Evolutionary conservation across 2,329 filamentous ascomycete species (phyloP).

Genomic region (Penicillium sp.): DNA sequence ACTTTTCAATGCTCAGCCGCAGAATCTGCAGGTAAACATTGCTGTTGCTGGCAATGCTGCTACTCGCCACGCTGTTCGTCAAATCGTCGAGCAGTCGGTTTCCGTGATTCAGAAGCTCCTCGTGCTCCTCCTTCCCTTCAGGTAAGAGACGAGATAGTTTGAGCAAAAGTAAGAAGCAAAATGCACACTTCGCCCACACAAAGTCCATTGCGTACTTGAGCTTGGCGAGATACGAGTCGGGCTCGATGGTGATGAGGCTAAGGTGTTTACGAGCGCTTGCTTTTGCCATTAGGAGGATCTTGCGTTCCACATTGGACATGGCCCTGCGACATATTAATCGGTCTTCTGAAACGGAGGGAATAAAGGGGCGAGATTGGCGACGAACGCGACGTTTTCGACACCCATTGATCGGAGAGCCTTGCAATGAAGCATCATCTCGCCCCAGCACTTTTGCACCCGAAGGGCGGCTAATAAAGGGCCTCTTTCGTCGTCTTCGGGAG

Average conservation of each 20-base stretch:
- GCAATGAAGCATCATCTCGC: slow-evolving; percentile 57
- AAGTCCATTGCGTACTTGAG: slow-evolving; percentile 62
- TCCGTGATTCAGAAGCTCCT: slow-evolving; percentile 50
- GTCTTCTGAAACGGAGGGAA: too few species aligned
- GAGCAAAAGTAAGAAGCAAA: slow-evolving; percentile 61
- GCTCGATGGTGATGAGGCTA: slow-evolving; percentile 52
- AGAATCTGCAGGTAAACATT: slow-evolving; percentile 58
- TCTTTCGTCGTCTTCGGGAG: slow-evolving; percentile 35
- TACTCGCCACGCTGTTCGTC: slow-evolving; percentile 35
- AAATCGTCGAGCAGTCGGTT: slow-evolving; percentile 51
- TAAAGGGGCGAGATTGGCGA: too few species aligned
- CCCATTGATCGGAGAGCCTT: slow-evolving; percentile 56
- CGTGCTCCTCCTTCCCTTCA: slow-evolving; percentile 44
- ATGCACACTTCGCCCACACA: slow-evolving; percentile 63
- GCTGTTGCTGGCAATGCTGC: slow-evolving; percentile 45
- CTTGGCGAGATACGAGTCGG: slow-evolving; percentile 54
- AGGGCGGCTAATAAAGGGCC: slow-evolving; percentile 53
- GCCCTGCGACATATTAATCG: slow-evolving; percentile 33
- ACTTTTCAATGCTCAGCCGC: slow-evolving; percentile 57
- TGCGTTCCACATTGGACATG: slow-evolving; percentile 55
- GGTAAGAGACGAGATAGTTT: slow-evolving; percentile 58
- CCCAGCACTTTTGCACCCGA: slow-evolving; percentile 59
- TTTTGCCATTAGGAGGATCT: slow-evolving; percentile 57
- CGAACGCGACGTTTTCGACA: slow-evolving; percentile 54
- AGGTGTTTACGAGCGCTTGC: slow-evolving; percentile 57